These are phyloP conservation scores for Linnemannia exigua DNA, from an alignment of 192 early-diverging fungal genomes.

Conservation along the genomic window DNA sequence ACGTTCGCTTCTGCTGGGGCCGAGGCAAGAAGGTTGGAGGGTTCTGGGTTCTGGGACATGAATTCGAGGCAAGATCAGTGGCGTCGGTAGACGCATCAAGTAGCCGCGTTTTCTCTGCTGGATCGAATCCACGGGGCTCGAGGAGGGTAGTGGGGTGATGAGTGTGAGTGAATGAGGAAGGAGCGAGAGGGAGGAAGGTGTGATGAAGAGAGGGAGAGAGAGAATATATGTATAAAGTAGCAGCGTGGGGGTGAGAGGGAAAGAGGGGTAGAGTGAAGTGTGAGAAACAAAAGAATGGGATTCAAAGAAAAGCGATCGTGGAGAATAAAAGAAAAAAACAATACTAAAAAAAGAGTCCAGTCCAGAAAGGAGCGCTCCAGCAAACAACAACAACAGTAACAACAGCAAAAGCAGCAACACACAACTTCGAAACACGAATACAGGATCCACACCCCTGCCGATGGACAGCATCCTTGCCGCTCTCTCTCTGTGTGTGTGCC, in stretches of 20 bases:
- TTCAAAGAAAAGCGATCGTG: neutral
- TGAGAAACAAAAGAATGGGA: neutral
- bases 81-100: slow-evolving; percentile 6
- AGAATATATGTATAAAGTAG: no score
- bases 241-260: neutral
- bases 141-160: neutral
- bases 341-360: neutral
- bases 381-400: neutral
- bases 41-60: slow-evolving; percentile 45
- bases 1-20: slow-evolving; percentile 15
- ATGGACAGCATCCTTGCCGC: neutral
- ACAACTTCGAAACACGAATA: no score
- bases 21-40: slow-evolving; percentile 27
- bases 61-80: slow-evolving; percentile 14
- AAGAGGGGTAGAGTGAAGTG: neutral
- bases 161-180: neutral
- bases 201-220: no score
- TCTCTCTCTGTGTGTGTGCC: neutral
- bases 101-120: neutral
- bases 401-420: neutral
- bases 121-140: neutral
- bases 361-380: neutral
- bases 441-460: neutral
- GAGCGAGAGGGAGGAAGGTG: neutral
- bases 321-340: neutral